A percentile compares a stretch with the other conserved stretches of the same genome.
These are phyloP conservation scores for Turritis glabra DNA, from an alignment of 345 rosid species.

Conservation along the genomic window DNA sequence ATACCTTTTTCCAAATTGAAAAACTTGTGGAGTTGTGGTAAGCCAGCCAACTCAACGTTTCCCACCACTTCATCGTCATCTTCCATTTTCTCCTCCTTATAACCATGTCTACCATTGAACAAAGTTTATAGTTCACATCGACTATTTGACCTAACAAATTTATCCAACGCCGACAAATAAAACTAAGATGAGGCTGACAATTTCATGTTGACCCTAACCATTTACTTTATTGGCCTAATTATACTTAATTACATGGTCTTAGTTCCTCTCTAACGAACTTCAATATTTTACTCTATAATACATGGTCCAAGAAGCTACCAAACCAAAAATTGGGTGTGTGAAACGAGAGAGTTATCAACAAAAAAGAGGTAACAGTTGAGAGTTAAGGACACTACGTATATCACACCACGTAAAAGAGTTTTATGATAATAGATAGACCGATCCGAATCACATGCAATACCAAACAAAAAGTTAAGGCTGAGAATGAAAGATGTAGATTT, in stretches of 20 bases:
- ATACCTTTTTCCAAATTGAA: conserved; percentile 4
- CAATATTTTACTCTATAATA: background rate
- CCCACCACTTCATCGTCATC: conserved; percentile 40
- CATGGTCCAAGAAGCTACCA: conserved; percentile 22
- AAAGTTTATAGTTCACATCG: conserved; percentile 22
- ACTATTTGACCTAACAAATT: conserved; percentile 34
- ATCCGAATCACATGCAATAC: conserved; percentile 43
- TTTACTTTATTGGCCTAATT: background rate
- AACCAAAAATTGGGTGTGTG: conserved; percentile 22
- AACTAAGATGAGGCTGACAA: background rate
- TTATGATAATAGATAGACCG: conserved; percentile 29
- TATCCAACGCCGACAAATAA: conserved; percentile 23
- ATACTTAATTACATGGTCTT: conserved; percentile 8
- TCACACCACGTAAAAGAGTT: conserved; percentile 31
- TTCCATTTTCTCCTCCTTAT: conserved; percentile 25
- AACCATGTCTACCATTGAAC: conserved; percentile 7
- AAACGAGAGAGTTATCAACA: conserved; percentile 27
- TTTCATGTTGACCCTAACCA: conserved; percentile 17
- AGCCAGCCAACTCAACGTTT: conserved; percentile 22
- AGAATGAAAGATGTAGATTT: conserved; percentile 24
- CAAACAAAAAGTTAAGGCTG: conserved; percentile 41
- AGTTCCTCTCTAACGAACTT: conserved; percentile 15
- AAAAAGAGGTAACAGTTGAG: conserved; percentile 30
- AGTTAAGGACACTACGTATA: conserved; percentile 22
- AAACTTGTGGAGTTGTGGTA: conserved; percentile 38